phyloP scores from a whole-genome alignment of 352 stramenopile species.

The Pythium phragmitis region DNA sequence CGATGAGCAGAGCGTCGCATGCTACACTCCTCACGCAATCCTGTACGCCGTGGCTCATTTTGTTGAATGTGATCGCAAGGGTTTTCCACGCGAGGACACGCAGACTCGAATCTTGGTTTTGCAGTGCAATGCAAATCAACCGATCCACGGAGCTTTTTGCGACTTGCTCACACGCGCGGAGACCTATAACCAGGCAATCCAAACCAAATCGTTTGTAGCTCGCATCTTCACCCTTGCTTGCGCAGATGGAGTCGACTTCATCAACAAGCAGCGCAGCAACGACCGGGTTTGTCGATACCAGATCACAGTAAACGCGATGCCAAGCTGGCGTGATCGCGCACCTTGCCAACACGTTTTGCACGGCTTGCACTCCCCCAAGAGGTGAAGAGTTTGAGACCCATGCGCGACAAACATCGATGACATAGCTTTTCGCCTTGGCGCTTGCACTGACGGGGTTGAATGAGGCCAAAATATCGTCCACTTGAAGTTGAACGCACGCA shows the following conservation, averaged over 20 bases:
- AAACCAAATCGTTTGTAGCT: slow-evolving; percentile 13
- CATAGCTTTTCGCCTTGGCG: slow-evolving; percentile 4
- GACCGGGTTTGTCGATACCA: not conserved
- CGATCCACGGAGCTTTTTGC: slow-evolving; percentile 4
- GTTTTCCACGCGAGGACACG: slow-evolving; percentile 18
- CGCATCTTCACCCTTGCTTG: not conserved
- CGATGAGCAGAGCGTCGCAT: slow-evolving; percentile 9
- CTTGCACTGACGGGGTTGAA: not conserved
- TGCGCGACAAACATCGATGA: slow-evolving; percentile 11
- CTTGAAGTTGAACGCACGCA: not conserved
- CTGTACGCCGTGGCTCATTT: not conserved
- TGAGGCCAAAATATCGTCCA: slow-evolving; percentile 15
- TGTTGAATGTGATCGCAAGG: not conserved
- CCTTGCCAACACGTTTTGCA: not conserved
- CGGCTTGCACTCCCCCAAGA: not conserved
- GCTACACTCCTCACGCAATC: not conserved
- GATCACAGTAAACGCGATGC: slow-evolving; percentile 6
- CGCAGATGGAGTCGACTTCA: slow-evolving; percentile 15
- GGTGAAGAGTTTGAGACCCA: slow-evolving; percentile 6
- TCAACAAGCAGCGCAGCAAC: slow-evolving; percentile 16
- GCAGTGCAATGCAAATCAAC: slow-evolving; percentile 9
- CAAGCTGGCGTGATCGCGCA: not conserved
- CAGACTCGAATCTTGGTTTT: slow-evolving; percentile 9
- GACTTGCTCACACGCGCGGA: not conserved
- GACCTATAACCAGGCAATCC: not conserved